phyloP scores from a whole-genome alignment of 2,329 filamentous ascomycete genomes.

The Ophiostoma novo-ulmi region DNA sequence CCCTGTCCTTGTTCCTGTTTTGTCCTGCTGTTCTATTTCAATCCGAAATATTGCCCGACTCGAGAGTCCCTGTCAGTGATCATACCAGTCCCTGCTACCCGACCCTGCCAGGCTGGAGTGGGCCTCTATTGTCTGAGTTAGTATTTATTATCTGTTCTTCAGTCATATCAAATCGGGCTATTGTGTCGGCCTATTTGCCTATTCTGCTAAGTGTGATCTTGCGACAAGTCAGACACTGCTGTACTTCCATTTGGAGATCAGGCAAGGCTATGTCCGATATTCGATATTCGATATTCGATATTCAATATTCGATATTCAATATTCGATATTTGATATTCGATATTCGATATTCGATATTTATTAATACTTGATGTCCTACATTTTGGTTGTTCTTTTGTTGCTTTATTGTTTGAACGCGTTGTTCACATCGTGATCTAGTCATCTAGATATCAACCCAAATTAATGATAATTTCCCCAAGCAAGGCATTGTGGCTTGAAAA shows the following conservation, averaged over 20 bases:
- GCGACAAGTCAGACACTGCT: background rate
- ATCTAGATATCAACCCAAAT: too few species aligned
- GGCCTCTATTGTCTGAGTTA: background rate
- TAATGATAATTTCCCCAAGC: background rate
- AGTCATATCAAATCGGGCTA: background rate
- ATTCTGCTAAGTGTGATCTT: background rate
- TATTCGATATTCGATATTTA: too few species aligned
- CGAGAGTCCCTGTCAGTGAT: background rate
- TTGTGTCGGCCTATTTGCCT: background rate
- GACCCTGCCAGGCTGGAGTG: background rate
- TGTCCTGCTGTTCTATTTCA: background rate
- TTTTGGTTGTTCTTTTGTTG: too few species aligned
- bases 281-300: background rate
- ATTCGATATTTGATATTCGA: too few species aligned
- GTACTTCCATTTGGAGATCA: background rate
- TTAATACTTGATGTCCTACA: too few species aligned
- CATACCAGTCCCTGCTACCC: too few species aligned
- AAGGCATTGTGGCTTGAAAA: background rate
- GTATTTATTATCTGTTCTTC: background rate
- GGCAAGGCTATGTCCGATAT: background rate
- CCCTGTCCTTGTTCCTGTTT: background rate
- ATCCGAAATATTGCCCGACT: background rate
- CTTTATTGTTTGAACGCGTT: too few species aligned
- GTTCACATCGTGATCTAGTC: too few species aligned
- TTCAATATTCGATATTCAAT: too few species aligned